These are phyloP conservation scores for Colletotrichum australisinense DNA, from an alignment of 2,329 filamentous ascomycete species.

Conservation along the genomic window DNA sequence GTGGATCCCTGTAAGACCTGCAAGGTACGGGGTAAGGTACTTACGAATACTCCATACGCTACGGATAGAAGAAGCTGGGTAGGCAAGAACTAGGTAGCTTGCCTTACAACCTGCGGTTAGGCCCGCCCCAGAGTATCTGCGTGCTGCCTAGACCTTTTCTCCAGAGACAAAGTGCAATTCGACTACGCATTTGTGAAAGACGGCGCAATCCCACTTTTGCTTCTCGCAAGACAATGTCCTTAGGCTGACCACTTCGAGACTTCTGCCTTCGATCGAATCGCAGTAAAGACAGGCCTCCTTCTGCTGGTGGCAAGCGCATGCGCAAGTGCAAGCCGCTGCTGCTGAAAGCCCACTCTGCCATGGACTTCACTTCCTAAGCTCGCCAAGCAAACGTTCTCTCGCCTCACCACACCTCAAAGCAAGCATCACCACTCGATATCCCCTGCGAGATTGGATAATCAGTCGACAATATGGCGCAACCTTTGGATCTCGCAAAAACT, in stretches of 20 bases:
- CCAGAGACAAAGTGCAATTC: background rate
- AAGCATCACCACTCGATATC: background rate
- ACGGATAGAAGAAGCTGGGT: background rate
- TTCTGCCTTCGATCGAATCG: background rate
- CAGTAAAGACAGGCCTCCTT: background rate
- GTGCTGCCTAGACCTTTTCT: background rate
- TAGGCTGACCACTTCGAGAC: background rate
- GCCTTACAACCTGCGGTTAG: background rate
- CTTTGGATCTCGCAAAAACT: slow-evolving; percentile 71
- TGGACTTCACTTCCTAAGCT: slow-evolving; percentile 3
- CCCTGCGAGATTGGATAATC: background rate
- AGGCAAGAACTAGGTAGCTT: background rate
- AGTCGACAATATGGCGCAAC: slow-evolving; percentile 16
- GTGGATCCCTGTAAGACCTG: background rate
- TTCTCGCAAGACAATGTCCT: background rate
- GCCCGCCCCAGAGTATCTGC: background rate
- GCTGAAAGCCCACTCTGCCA: background rate
- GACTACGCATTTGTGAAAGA: background rate
- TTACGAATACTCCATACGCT: background rate
- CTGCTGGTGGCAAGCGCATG: background rate
- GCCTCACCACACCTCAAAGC: background rate
- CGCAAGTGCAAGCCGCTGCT: background rate
- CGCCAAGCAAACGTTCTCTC: background rate
- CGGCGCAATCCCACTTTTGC: background rate
- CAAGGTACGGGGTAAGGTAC: too few relatives aligned